Base-by-base conservation (phyloP, 345 rosid genomes). In the Gossypium australe region DNA sequence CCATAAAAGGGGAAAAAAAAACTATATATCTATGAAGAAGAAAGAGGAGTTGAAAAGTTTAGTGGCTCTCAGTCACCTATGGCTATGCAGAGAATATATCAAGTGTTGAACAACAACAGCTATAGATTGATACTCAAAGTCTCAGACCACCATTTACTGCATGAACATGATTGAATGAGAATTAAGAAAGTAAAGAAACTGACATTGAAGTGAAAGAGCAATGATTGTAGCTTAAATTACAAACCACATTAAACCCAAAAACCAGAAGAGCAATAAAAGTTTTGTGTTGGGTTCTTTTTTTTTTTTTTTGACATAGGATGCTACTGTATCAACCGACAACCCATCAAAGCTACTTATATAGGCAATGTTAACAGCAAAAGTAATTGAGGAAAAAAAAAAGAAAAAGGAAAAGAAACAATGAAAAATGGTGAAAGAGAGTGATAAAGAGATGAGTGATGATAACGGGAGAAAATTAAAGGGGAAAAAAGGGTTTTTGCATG, bases 231-330 rank as follows among this genome's bases (percentile, higher is more conserved):
- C 56, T 25, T 47, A 58, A 60, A 58, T 41, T 10, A 24, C 57
- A 71, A 71, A 70, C 47, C 73, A 70, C 60, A 55, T 7, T 56
- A 55, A 57, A 71, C 53, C 74, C 65, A 71, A 64, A 20, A 55
- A 56, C 16, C 64, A 49, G 27, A 52, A 58, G 48, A 47, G 52
- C 16, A 59, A 27, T 18, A 29, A 49, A 5, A 49, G 38, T 18
- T 9, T 25, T 70, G 12, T 29, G 25, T 70, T 70, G 25, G 72
- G 44, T 24, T 16, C 3, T 44, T 10, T 11, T 66, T 11, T 34
- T 4, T 45, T 67, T 14, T 53, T 53, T n/a, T 7, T 16, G 22
- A 38, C 74, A 71, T 38, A 2, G 74, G 74, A 71, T 71, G 64
- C 52, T 71, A 11, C 27, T 22, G 8, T 57, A 68, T 34, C 74